These are phyloP conservation scores for Apophysomyces elegans DNA, from an alignment of 371 early-diverging fungal genomes.

Conservation along the genomic window DNA sequence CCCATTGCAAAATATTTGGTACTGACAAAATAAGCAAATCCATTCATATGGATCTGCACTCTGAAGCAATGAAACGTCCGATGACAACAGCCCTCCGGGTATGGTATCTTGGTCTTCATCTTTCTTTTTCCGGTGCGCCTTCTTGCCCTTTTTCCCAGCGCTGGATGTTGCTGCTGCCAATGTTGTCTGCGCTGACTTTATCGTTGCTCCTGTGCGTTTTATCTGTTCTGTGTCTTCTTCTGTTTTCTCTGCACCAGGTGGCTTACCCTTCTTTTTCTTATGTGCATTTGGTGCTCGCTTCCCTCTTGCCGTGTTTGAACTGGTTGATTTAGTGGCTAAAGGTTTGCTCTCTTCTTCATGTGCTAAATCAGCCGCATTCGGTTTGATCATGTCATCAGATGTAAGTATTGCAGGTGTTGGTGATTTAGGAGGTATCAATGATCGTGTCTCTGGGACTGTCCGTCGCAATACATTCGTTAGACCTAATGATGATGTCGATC, in stretches of 20 bases:
- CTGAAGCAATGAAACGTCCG: constrained; percentile 17
- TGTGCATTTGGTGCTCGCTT: constrained; percentile 8
- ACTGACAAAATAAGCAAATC: constrained; percentile 26
- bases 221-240: constrained; percentile 1
- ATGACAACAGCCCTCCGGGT: not conserved
- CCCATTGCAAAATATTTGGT: constrained; percentile 22
- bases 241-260: not conserved
- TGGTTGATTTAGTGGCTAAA: constrained; percentile 1
- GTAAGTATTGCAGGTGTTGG: not conserved
- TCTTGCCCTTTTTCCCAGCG: constrained; percentile 14
- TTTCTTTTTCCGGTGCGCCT: constrained; percentile 12
- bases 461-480: constrained; percentile 20
- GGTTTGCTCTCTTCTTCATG: not conserved
- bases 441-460: constrained; percentile 6
- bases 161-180: not conserved
- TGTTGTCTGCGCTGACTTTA: not conserved
- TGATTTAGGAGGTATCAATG: not conserved
- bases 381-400: not conserved
- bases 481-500: constrained; percentile 13
- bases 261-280: constrained; percentile 9
- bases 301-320: not conserved
- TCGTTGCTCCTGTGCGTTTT: not conserved
- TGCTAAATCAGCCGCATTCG: not conserved
- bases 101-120: not conserved
- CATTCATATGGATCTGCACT: constrained; percentile 21